Evolutionary conservation across 257 asterid genomes (phyloP), one percentile per base, ranked within the genome.

Genomic region (Perilla frutescens): DNA sequence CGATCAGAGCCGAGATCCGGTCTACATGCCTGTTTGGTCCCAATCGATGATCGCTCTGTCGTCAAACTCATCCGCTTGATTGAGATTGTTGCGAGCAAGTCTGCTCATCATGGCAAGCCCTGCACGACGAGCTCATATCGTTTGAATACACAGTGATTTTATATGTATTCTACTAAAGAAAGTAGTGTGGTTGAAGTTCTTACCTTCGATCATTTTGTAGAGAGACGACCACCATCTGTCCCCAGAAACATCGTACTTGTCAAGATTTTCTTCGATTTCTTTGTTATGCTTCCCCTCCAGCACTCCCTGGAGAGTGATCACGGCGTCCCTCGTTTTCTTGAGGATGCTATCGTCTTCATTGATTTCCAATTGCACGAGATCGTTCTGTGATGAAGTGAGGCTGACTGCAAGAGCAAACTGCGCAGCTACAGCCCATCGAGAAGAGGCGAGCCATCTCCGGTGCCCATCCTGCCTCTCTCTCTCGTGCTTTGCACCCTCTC

Each of bases 171-270:
- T 12, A 6, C 26, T 12, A 12, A 50, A 1, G 41, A 47, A 66
- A 3, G 0, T 48, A 29, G 2, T 7, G 32, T 13, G 47, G 31
- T n/a, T 3, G 5, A 1, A 40, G 40, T 57, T 41, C 44, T 48
- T 82, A 95, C 99, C 99, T 95, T 95, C 97, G 43, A 92, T 82
- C 89, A 90, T 79, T 80, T 75, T 86, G 89, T 95, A 91, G 26
- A 95, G 86, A 59, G 96, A 77, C 1, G 96, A 88, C 99, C 98
- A 95, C 99, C 99, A 95, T 72, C 96, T 73, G 44, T 90, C 96
- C 68, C 84, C 63, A 6, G 98, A 81, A 77, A 95, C 88, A 70
- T 87, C 85, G 83, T 88, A 74, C 44, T 77, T 86, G 6, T 91
- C 91, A 20, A 92, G 97, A 50, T 86, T 83, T 51, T 90, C 99